phyloP scores from a whole-genome alignment of 2,329 filamentous ascomycete species.

The Fusarium duplospermum region DNA sequence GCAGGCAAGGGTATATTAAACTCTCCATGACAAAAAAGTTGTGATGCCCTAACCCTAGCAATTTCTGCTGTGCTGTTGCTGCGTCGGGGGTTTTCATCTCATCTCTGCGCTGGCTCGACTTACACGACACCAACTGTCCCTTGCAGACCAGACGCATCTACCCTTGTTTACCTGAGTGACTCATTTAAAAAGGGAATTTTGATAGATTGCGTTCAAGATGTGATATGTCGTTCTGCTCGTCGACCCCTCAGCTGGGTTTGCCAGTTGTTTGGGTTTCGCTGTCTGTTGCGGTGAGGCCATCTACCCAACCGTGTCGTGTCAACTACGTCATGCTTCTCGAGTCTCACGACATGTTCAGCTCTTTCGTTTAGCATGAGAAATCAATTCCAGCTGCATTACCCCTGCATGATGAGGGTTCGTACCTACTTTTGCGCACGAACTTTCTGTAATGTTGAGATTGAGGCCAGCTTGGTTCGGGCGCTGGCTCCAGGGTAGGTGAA shows the following conservation, averaged over 20 bases:
- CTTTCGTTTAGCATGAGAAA: neutral
- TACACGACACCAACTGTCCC: slow-evolving; percentile 34
- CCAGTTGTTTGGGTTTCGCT: neutral
- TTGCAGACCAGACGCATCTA: slow-evolving; percentile 22
- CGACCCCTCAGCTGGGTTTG: neutral
- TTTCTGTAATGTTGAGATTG: neutral
- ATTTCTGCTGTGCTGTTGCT: slow-evolving; percentile 22
- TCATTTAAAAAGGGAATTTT: neutral
- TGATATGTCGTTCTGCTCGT: neutral
- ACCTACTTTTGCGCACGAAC: neutral
- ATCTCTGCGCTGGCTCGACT: slow-evolving; percentile 29
- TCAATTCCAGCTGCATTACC: neutral
- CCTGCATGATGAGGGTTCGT: neutral
- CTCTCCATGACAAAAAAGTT: neutral
- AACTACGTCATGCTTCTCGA: neutral
- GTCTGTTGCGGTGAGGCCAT: slow-evolving; percentile 32
- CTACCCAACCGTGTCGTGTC: slow-evolving; percentile 3
- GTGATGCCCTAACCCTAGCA: slow-evolving; percentile 13
- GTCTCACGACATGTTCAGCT: neutral
- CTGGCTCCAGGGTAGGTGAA: neutral
- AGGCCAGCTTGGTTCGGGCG: neutral
- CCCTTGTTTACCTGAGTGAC: slow-evolving; percentile 21
- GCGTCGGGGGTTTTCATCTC: slow-evolving; percentile 16
- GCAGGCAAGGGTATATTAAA: neutral
- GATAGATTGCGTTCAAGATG: slow-evolving; percentile 11